Evolutionary conservation across 768 basidiomycete species (phyloP), one percentile per base, ranked within the genome.

Genomic region (Favolaschia claudopus): DNA sequence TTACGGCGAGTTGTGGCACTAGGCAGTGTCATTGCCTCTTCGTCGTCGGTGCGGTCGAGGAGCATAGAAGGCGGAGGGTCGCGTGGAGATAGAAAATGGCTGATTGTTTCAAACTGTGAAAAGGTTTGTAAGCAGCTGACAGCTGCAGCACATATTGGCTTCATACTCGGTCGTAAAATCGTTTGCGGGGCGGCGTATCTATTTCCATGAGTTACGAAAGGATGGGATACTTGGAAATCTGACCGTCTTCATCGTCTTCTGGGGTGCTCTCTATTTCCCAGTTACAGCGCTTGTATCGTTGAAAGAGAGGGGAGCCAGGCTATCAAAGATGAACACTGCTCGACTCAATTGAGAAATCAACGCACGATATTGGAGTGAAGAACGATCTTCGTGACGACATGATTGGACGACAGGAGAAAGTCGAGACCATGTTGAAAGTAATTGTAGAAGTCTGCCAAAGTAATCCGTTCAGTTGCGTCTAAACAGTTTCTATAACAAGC

Each of bases 401-500:
- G 92, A 15, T 82, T 83, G 20, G 78, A 79, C 43, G 87, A 89
- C 17, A 97, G 81, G 27, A 96, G 81, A 62, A 96, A 92, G 70
- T 97, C 95, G 19, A 97, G 75, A 2, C 95, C 95, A 67, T 94
- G 87, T 64, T 95, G 91, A 65, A 96, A 94, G 69, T 97, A 97
- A 68, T 96, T 96, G 74, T 92, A 94, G 70, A 95, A 94, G 72
- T 94, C 92, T 93, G 59, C 24, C 14, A 3, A 36, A 46, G n/a
- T n/a, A 43, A n/a, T 34, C 55, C n/a, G n/a, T 47, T 57, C 42
- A 55, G 33, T 55, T 20, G 51, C 36, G 25, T 36, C 4, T 17
- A 20, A 39, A 15, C 20, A 36, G 44, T 20, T 22, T 28, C 22
- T 31, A 8, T 15, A 42, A n/a, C 22, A 25, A n/a, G 27, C 50